These are phyloP conservation scores for Salix exigua DNA, from an alignment of 345 rosid genomes.

Conservation along the genomic window DNA sequence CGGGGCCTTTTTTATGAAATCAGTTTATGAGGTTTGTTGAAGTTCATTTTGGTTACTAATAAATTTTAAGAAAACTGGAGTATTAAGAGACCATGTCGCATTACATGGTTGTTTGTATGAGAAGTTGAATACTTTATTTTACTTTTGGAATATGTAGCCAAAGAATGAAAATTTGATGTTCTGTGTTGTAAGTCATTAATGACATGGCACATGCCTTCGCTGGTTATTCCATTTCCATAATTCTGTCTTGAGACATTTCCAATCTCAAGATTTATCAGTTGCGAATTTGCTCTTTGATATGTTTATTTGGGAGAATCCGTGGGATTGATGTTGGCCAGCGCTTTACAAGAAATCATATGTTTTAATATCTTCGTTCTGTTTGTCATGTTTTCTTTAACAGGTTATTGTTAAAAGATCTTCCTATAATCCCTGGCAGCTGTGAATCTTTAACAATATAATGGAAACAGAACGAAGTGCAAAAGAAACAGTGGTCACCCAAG, in stretches of 20 bases:
- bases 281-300: not conserved
- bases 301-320: not conserved
- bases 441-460: slow-evolving; percentile 10
- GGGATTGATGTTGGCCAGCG: not conserved
- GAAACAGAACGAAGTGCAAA: slow-evolving; percentile 17
- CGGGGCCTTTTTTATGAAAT: not conserved
- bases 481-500: slow-evolving; percentile 61
- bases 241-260: not conserved
- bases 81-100: not conserved
- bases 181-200: not conserved
- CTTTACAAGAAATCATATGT: not conserved
- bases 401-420: not conserved
- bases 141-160: not conserved
- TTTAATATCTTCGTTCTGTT: not conserved
- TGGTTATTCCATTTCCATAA: not conserved
- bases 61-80: not conserved
- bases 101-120: not conserved
- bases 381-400: not conserved
- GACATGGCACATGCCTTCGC: not conserved
- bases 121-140: slow-evolving; percentile 2
- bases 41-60: not conserved
- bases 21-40: not conserved
- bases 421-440: not conserved
- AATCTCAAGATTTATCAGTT: not conserved
- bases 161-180: not conserved